Evolutionary conservation across 1,139 yeast genomes (phyloP).

Genomic region (Debaryomycetaceae sp.): DNA sequence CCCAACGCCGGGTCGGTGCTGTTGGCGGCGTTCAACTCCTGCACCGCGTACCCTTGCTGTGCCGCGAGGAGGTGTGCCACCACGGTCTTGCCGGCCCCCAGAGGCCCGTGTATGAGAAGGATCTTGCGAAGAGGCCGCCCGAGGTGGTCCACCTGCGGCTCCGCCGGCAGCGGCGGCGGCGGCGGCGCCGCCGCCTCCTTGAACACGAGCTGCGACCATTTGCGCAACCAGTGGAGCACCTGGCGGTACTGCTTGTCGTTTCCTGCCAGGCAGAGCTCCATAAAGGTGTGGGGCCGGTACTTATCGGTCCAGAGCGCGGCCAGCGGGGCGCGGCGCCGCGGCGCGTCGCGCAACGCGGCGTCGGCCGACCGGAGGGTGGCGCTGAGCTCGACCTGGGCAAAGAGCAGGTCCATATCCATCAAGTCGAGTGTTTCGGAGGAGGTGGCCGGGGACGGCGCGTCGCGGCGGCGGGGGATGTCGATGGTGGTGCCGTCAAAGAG

Average conservation of each 20-base stretch:
- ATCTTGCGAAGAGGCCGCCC: slow-evolving; percentile 72
- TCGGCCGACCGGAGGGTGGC: slow-evolving; percentile 6
- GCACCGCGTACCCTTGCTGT: slow-evolving; percentile 75
- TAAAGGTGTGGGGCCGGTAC: slow-evolving; percentile 70
- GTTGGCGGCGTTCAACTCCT: slow-evolving; percentile 91
- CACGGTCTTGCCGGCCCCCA: slow-evolving; percentile 94
- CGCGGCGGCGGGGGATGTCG: no score
- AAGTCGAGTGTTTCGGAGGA: slow-evolving; percentile 5
- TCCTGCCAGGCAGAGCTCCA: slow-evolving; percentile 64
- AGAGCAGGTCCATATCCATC: slow-evolving; percentile 7
- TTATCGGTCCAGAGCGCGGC: slow-evolving; percentile 63
- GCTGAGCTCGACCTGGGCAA: slow-evolving; percentile 7
- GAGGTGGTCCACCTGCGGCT: slow-evolving; percentile 45
- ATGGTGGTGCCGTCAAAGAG: slow-evolving; percentile 6
- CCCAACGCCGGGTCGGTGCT: slow-evolving; percentile 27
- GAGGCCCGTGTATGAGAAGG: slow-evolving; percentile 81
- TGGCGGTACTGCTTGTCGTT: slow-evolving; percentile 74
- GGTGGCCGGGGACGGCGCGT: slow-evolving; percentile 4
- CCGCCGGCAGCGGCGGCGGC: no score
- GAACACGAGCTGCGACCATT: slow-evolving; percentile 74
- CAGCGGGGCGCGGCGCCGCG: background rate
- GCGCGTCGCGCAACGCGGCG: slow-evolving; percentile 1
- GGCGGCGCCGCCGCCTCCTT: slow-evolving; percentile 27
- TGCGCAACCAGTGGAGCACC: slow-evolving; percentile 73
- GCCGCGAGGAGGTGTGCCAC: slow-evolving; percentile 81